Conservation (phyloP, 495 filamentous ascomycete genomes). For the Tuber calosporum region DNA sequence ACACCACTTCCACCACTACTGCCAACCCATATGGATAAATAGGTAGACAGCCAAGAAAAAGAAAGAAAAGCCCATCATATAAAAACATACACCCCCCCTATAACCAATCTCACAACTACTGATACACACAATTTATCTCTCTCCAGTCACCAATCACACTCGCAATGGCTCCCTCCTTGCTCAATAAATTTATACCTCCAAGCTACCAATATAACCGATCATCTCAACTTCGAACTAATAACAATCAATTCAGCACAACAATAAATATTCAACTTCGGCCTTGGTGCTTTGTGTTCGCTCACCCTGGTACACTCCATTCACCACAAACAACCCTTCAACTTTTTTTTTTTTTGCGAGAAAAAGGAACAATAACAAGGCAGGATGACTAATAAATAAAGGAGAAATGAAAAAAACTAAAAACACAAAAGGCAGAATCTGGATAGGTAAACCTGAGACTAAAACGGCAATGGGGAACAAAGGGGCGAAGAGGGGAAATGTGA, state of each 20-base stretch:
- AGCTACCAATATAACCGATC: not conserved
- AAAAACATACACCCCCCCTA: not conserved
- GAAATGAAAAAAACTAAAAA: constrained; percentile 32
- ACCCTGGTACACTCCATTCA: not conserved
- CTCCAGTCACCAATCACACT: not conserved
- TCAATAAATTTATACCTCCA: not conserved
- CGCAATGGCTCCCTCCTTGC: not conserved
- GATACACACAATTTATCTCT: not conserved
- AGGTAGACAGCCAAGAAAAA: not conserved
- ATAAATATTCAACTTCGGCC: not conserved
- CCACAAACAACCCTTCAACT: not conserved
- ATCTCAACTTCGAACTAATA: not conserved
- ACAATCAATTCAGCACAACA: not conserved
- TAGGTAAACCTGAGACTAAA: constrained; percentile 18
- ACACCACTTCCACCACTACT: not conserved
- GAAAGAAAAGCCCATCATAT: not conserved
- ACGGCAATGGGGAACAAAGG: constrained; percentile 34
- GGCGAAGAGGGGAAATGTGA: constrained; percentile 27
- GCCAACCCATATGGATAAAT: not conserved
- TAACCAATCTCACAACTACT: not conserved
- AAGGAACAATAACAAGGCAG: not conserved
- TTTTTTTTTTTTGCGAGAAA: not conserved
- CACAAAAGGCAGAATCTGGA: constrained; percentile 32
- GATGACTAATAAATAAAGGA: not conserved
- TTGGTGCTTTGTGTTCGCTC: not conserved